Base-by-base conservation (phyloP, 768 basidiomycete species). In the Baorangia bicolor region DNA sequence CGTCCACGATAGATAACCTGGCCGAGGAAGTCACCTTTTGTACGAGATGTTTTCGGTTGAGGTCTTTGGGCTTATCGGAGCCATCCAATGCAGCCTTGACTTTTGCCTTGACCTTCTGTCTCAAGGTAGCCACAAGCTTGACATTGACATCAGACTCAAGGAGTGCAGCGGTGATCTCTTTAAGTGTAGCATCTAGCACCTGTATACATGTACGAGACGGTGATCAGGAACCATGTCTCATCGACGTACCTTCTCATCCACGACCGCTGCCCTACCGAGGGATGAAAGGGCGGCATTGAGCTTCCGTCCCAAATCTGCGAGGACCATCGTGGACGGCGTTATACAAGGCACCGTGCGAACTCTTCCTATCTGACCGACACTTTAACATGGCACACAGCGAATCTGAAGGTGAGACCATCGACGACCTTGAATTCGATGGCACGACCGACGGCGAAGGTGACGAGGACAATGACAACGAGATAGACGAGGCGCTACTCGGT, bases 71-170 rank as follows among this genome's bases (percentile, higher is more conserved):
- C 64, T 89, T 88, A 66, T 90, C 90, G 27, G 80, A 74, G 28
- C 77, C 74, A 62, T 94, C 93, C 23, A 94, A 69, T 21, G 87
- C 78, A 6, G 90, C 83, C 69, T 97, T 89, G 51, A 95, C 92
- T 68, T 93, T 94, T 4, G 83, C 77, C 73, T 95, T 94, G 66
- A 98, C 93, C 71, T 93, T 94, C 59, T 88, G 85, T 59, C 94
- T 84, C 53, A 97, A 72, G 37, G 85, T 84, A 6, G 92, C 83
- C 20, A 98, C 97, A 21, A 98, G 84, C 71, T 96, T 97, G 64
- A 99, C 96, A 69, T 99, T 99, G 61, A 99, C 96, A 75, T 99
- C 97, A 20, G 94, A 88, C 73, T 98, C 95, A 41, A 99, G 82
- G 31, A 98, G 77, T 11, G 96, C 96, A 25, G 93, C 82, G 44